Evolutionary conservation across 2,329 filamentous ascomycete genomes (phyloP), one percentile per base, ranked within the genome.

Genomic region (Hypoxylon sp.): DNA sequence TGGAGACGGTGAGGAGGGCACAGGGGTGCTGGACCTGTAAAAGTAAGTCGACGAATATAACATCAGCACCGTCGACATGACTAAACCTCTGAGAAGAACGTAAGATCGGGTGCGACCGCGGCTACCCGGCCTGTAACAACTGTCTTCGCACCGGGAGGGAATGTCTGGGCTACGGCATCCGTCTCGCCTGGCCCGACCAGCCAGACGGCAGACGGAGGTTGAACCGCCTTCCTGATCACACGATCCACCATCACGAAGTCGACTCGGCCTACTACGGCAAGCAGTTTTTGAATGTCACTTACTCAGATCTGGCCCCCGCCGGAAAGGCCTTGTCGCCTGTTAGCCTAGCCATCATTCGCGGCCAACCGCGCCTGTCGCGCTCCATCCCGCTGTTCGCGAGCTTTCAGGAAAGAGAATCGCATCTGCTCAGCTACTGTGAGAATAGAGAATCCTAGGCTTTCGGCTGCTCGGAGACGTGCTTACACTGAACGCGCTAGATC

Each of bases 31-130:
- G 76, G 76, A 78, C 75, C 23, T 78, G 76, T 67, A 78, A 77
- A 71, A 72, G 75, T 78, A 68, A 71, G 72, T 68, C 46, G 55
- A 33, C 31, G 51, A 55, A 38, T 55, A 60, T 63, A 63, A 64
- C 61, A 64, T 64, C 58, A 62, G 55, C 50, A 58, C 40, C 60
- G 42, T 24, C 50, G 54, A 58, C 38, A 31, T 53, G 40, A 60
- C 55, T 55, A 67, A 27, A 52, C 20, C 24, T 50, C 35, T 31
- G 35, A 35, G 38, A 66, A 81, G 78, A 74, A 58, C 77, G 78
- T 53, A 81, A 81, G 65, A 77, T 81, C 55, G 78, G 78, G 40
- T 81, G 79, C 59, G 79, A 81, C 66, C 74, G 75, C 48, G 68
- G 70, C 11, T 68, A 75, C 20, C 79, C 79, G 3, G 62, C 66